These are phyloP conservation scores for Coemansia sp. DNA, from an alignment of 192 early-diverging fungal species.

Conservation along the genomic window DNA sequence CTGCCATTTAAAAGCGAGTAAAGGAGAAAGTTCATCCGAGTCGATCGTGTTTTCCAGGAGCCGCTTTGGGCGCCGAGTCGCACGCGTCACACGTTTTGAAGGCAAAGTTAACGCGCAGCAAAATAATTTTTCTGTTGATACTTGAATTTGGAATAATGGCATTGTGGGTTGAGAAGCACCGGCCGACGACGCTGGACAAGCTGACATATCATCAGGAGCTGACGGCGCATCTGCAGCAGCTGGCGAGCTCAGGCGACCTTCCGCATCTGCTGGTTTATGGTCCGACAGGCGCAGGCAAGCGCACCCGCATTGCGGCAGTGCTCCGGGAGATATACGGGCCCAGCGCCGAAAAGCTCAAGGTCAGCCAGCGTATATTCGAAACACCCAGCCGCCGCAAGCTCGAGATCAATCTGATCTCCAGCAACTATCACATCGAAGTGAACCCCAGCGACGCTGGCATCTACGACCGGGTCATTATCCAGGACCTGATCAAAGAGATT, in stretches of 20 bases:
- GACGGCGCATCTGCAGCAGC: constrained; percentile 67
- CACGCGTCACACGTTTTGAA: neutral
- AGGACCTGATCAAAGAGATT: constrained; percentile 94
- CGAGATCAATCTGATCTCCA: constrained; percentile 81
- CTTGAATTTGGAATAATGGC: constrained; percentile 19
- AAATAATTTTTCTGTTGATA: neutral
- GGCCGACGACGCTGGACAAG: constrained; percentile 77
- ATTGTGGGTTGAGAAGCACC: constrained; percentile 96
- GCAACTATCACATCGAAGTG: constrained; percentile 96
- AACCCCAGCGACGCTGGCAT: constrained; percentile 97
- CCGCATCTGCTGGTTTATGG: constrained; percentile 96
- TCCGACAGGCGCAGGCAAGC: constrained; percentile 94
- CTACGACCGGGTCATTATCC: constrained; percentile 88
- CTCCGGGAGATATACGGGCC: constrained; percentile 88
- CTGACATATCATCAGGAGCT: constrained; percentile 81
- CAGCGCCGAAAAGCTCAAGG: constrained; percentile 90
- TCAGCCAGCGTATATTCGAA: constrained; percentile 79
- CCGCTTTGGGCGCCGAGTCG: constrained; percentile 4
- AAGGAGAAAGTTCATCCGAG: neutral
- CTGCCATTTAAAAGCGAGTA: constrained; percentile 14
- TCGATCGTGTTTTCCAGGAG: no score
- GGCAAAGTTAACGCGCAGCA: neutral
- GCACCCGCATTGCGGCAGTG: constrained; percentile 85
- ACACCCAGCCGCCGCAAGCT: constrained; percentile 85
- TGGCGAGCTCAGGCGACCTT: constrained; percentile 80